phyloP scores from a whole-genome alignment of 1,139 yeast species.

The Pichia inconspicua region DNA sequence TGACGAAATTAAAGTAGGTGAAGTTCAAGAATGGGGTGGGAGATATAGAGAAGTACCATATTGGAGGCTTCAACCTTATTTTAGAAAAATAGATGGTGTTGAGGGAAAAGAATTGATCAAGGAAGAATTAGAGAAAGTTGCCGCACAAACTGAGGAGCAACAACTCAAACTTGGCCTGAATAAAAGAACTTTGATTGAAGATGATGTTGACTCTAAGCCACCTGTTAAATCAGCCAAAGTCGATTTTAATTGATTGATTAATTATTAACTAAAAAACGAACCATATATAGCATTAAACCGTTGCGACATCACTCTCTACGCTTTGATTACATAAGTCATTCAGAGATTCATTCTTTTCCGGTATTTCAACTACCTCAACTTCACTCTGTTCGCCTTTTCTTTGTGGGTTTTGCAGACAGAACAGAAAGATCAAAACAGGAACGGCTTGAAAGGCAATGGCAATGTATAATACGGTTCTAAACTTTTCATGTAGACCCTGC shows the following conservation, averaged over 20 bases:
- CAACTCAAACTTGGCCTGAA: conserved; percentile 4
- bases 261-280: too few species aligned
- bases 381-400: neutral
- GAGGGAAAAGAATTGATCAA: conserved; percentile 39
- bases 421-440: conserved; percentile 2
- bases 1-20: conserved; percentile 51
- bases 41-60: conserved; percentile 77
- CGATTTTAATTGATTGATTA: neutral
- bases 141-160: conserved; percentile 14
- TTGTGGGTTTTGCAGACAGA: conserved; percentile 1
- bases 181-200: conserved; percentile 5
- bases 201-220: neutral
- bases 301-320: neutral
- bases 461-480: conserved; percentile 9
- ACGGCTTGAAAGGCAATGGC: conserved; percentile 8
- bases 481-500: conserved; percentile 2
- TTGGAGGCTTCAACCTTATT: conserved; percentile 96
- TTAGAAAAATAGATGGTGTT: conserved; percentile 74
- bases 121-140: conserved; percentile 17
- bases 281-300: neutral
- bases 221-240: neutral
- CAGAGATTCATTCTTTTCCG: too few species aligned
- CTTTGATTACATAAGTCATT: neutral
- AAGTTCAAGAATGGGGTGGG: conserved; percentile 68
- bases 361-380: too few species aligned